A percentile compares a stretch with the other conserved stretches of the same genome.
These are phyloP conservation scores for Vitrella brassicaformis DNA, from an alignment of 73 alveolate species.

Conservation along the genomic window DNA sequence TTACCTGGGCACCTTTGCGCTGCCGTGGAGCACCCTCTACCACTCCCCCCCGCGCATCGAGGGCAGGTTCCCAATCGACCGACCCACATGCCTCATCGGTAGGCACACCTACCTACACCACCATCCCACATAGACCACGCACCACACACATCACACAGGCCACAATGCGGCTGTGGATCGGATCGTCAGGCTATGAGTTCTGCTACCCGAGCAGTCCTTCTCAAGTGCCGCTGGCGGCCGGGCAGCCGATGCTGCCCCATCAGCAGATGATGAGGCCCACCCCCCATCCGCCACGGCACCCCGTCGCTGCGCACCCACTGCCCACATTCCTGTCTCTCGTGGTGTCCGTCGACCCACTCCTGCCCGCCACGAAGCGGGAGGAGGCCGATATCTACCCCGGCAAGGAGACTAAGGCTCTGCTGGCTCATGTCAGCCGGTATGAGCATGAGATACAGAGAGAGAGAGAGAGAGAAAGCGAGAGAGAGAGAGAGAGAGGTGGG, in stretches of 20 bases:
- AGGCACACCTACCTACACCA: slow-evolving; percentile 1
- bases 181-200: too few species aligned
- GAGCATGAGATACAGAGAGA: background rate
- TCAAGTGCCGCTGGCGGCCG: too few species aligned
- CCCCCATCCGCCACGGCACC: background rate
- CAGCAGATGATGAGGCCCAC: background rate
- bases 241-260: slow-evolving; percentile 18
- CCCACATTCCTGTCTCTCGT: slow-evolving; percentile 59
- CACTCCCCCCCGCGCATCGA: slow-evolving; percentile 75
- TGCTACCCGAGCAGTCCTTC: too few species aligned
- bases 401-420: background rate
- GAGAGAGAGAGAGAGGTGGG: too few species aligned
- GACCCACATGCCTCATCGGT: slow-evolving; percentile 60
- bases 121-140: slow-evolving; percentile 7
- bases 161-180: too few species aligned
- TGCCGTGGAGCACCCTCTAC: slow-evolving; percentile 60
- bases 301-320: background rate
- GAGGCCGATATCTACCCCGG: background rate
- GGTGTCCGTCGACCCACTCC: slow-evolving; percentile 67
- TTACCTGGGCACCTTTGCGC: slow-evolving; percentile 67
- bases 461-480: too few species aligned
- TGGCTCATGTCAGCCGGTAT: background rate
- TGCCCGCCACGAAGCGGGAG: slow-evolving; percentile 8
- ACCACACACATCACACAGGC: slow-evolving; percentile 10
- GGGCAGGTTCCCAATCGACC: slow-evolving; percentile 64